Percentiles rank a stretch among this genome's conserved stretches.
phyloP scores from a whole-genome alignment of 1,284 basidiomycete species.

The Leccinum subrobustum region DNA sequence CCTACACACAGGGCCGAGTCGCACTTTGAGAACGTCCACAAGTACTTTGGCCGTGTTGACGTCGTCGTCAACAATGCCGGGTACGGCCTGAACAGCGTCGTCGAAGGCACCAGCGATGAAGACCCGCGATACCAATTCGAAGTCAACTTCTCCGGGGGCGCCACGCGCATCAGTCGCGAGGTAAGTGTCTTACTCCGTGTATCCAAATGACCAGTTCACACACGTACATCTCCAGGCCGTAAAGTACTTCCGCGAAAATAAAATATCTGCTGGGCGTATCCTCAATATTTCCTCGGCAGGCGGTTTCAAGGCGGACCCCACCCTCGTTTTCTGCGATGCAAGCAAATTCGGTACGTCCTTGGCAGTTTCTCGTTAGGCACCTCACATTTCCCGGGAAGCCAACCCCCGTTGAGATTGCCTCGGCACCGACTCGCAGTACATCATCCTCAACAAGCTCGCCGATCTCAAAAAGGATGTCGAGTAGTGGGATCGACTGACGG shows the following conservation, averaged over 20 bases:
- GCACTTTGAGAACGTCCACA: constrained; percentile 36
- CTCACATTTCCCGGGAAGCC: constrained; percentile 12
- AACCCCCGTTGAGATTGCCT: constrained; percentile 24
- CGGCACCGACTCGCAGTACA: constrained; percentile 21
- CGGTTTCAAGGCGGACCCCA: constrained; percentile 20
- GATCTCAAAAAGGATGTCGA: constrained; percentile 22
- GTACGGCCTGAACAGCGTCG: constrained; percentile 26
- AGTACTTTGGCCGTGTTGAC: constrained; percentile 42
- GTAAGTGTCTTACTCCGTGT: background rate
- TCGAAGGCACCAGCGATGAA: constrained; percentile 29
- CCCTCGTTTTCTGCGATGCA: constrained; percentile 23
- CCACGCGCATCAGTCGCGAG: constrained; percentile 30
- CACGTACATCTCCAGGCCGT: constrained; percentile 14
- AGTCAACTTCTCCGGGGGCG: constrained; percentile 39
- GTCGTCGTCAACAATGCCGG: constrained; percentile 47
- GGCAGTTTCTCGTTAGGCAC: background rate
- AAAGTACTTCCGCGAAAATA: constrained; percentile 25
- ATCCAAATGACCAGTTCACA: background rate
- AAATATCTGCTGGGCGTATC: constrained; percentile 20
- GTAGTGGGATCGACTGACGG: constrained; percentile 17
- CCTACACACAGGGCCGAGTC: constrained; percentile 17
- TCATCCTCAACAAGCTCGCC: constrained; percentile 16
- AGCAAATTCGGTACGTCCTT: constrained; percentile 24
- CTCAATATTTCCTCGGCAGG: constrained; percentile 23
- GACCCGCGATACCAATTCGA: constrained; percentile 35